Base-by-base conservation (phyloP, 2,329 filamentous ascomycete species). In the Monilinia polystroma region DNA sequence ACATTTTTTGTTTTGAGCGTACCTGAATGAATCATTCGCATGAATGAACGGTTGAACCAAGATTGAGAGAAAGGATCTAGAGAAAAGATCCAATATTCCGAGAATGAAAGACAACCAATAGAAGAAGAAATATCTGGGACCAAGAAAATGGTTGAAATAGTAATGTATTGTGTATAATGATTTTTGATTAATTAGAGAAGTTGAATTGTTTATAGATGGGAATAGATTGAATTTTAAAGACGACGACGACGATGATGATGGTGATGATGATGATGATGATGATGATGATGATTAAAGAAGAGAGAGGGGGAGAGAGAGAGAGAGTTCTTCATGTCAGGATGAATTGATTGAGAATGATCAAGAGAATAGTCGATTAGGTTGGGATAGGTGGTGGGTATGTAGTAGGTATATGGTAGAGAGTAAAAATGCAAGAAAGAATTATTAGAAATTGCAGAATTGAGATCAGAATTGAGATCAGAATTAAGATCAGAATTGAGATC, bases 21-120 rank as follows among this genome's bases (percentile, higher is more conserved):
- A 59, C 57, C 57, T 60, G 57, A 57, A 60, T 57, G 55, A 12
- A 57, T 29, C 43, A 49, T 35, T 35, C 32, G 32, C 32, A 35
- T 35, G 32, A 35, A 35, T 35, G 32, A 35, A 35, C 5, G 0
- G 32, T 35, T 35, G 32, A 35, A 35, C 32, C 32, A 35, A 35
- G 32, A 35, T 5, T 5, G 4, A 35, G 7, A 6, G 32, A 35
- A 35, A 35, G 49, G 57, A 60, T 60, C 57, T 43, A 35, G 32
- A 60, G 43, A 60, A 12, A 23, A 23, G 55, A 57, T 60, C 57
- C 26, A 60, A 49, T 59, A 5, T 49, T 49, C 43, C 29, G 43
- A 35, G 20, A 23, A 35, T 11, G 57, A 1, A 35, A 59, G 38
- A 60, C 32, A 35, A 20, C 57, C 43, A 60, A 60, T 60, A 47